These are phyloP conservation scores for Bruguiera sexangula DNA, from an alignment of 345 rosid genomes.

Conservation along the genomic window DNA sequence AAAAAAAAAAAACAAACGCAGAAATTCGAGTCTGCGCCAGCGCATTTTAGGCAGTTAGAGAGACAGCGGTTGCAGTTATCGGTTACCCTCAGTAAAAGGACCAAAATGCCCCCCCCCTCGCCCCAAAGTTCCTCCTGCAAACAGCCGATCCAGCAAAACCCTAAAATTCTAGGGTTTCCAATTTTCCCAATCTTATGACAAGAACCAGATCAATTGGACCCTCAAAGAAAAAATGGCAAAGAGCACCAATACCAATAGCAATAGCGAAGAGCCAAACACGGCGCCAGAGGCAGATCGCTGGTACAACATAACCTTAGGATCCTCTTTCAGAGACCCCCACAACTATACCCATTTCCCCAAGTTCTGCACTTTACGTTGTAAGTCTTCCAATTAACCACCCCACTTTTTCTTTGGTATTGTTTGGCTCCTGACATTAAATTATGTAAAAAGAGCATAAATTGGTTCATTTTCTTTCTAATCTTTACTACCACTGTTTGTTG, in stretches of 20 bases:
- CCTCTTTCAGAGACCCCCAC: slow-evolving; percentile 13
- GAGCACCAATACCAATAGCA: background rate
- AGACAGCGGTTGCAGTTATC: too few species aligned
- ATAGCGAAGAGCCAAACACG: slow-evolving; percentile 15
- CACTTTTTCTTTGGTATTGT: background rate
- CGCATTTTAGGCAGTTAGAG: too few species aligned
- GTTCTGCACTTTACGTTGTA: slow-evolving; percentile 24
- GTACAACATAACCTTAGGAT: slow-evolving; percentile 22
- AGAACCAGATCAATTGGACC: background rate
- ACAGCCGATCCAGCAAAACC: background rate
- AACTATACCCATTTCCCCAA: slow-evolving; percentile 11
- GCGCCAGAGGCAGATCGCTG: slow-evolving; percentile 23
- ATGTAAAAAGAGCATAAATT: too few species aligned
- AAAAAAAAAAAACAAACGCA: too few species aligned
- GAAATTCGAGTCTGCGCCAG: too few species aligned
- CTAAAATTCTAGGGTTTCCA: slow-evolving; percentile 9
- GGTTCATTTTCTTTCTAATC: too few species aligned
- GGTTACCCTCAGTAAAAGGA: background rate
- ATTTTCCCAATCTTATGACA: background rate
- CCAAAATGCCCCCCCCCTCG: slow-evolving; percentile 4
- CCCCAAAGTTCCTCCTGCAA: slow-evolving; percentile 2
- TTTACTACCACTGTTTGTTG: too few species aligned
- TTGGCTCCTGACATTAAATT: background rate
- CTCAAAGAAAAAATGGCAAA: slow-evolving; percentile 9
- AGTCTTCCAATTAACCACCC: background rate